phyloP scores from a whole-genome alignment of 352 stramenopile species.

The Globisporangium recalcitrans region DNA sequence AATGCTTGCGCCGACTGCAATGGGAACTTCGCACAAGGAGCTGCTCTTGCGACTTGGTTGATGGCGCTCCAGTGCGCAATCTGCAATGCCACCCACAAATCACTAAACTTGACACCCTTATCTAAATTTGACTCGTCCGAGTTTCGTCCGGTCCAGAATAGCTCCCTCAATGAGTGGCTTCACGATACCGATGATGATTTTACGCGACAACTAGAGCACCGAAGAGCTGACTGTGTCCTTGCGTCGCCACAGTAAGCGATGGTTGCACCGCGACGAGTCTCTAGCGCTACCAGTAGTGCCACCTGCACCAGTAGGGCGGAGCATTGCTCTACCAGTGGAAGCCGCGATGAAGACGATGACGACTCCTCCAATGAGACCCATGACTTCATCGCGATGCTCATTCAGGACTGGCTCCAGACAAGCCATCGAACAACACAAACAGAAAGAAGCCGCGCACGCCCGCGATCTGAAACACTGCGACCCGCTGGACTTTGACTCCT shows the following conservation, averaged over 20 bases:
- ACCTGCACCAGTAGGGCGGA: not conserved
- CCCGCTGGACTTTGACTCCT: conserved; percentile 45
- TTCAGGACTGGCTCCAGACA: conserved; percentile 46
- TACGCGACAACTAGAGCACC: no score
- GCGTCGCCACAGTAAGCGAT: not conserved
- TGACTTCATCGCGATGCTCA: conserved; percentile 26
- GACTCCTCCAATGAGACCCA: not conserved
- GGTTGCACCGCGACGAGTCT: not conserved
- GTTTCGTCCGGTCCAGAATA: not conserved
- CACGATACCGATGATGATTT: not conserved
- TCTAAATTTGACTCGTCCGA: not conserved
- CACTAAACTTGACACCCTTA: not conserved
- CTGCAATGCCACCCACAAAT: not conserved
- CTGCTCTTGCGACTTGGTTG: no score
- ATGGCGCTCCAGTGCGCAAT: not conserved
- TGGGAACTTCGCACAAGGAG: not conserved
- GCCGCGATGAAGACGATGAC: conserved; percentile 11
- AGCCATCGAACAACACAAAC: conserved; percentile 20
- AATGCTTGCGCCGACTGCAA: not conserved
- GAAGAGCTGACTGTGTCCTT: not conserved
- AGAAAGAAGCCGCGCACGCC: conserved; percentile 19
- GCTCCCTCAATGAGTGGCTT: not conserved
- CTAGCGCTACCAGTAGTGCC: not conserved
- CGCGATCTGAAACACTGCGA: conserved; percentile 32
- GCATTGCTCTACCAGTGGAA: not conserved